Evolutionary conservation across 768 basidiomycete species (phyloP).

Genomic region (Porphyrellus cyaneotinctus): DNA sequence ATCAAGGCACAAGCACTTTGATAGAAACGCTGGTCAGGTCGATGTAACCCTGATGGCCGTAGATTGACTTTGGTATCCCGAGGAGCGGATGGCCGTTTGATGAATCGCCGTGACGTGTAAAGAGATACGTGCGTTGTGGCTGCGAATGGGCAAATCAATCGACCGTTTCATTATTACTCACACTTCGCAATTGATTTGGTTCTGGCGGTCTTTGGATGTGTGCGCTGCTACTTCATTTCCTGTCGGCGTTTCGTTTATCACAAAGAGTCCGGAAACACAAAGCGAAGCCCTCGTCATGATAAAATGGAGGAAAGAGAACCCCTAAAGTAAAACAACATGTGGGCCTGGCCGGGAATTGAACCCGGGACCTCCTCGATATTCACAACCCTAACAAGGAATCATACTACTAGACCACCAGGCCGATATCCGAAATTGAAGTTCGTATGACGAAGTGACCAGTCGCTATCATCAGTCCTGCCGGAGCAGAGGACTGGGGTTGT

Average conservation of each 20-base stretch:
- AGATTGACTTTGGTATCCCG: constrained; percentile 20
- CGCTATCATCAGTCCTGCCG: too few relatives aligned
- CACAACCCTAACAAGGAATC: constrained; percentile 56
- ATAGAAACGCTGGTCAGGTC: constrained; percentile 14
- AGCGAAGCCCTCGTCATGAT: neutral
- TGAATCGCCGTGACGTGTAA: constrained; percentile 39
- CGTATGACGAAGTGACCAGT: too few relatives aligned
- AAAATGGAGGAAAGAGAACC: neutral
- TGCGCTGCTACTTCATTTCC: constrained; percentile 28
- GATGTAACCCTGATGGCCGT: constrained; percentile 36
- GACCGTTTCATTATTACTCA: constrained; percentile 2
- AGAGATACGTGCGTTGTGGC: constrained; percentile 29
- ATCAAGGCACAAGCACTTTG: constrained; percentile 8
- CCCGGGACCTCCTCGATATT: constrained; percentile 75
- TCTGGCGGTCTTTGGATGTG: constrained; percentile 2
- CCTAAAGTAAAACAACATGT: constrained; percentile 3
- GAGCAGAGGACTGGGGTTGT: too few relatives aligned
- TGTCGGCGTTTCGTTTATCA: constrained; percentile 31
- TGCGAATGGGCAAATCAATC: constrained; percentile 21
- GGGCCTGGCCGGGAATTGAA: constrained; percentile 84
- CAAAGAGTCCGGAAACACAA: constrained; percentile 9
- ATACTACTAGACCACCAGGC: constrained; percentile 64
- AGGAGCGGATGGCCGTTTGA: constrained; percentile 38
- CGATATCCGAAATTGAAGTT: too few relatives aligned
- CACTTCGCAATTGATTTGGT: constrained; percentile 13